Conservation (phyloP, 495 filamentous ascomycete species). For the Lasiosphaeria ovina region DNA sequence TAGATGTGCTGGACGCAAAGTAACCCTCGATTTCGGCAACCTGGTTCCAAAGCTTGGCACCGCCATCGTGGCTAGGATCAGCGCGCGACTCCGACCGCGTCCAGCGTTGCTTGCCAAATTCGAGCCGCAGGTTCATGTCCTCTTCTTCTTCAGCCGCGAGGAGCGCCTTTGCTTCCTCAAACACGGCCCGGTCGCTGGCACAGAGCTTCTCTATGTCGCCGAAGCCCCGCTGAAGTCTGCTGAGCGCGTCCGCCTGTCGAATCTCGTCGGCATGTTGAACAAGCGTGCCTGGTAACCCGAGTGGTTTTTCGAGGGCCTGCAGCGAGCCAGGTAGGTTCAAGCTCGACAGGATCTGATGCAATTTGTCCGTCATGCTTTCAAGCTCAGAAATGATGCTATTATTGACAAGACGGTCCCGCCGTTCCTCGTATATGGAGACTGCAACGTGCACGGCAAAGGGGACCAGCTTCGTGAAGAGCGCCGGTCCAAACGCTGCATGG, state of each 20-base stretch:
- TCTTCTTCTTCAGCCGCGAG: conserved; percentile 78
- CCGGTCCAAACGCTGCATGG: conserved; percentile 73
- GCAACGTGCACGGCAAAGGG: conserved; percentile 95
- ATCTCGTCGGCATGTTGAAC: conserved; percentile 92
- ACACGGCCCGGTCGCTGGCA: conserved; percentile 67
- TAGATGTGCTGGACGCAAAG: conserved; percentile 78
- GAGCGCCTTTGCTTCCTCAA: conserved; percentile 76
- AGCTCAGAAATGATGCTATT: conserved; percentile 80
- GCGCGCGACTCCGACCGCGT: conserved; percentile 59
- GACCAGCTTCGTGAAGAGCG: conserved; percentile 86
- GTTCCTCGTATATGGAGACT: conserved; percentile 91
- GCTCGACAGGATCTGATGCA: conserved; percentile 78
- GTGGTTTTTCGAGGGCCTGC: conserved; percentile 91
- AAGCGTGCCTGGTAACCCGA: conserved; percentile 82
- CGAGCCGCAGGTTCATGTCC: conserved; percentile 69
- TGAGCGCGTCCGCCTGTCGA: conserved; percentile 83
- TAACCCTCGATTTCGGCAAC: conserved; percentile 81
- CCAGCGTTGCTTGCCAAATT: conserved; percentile 90
- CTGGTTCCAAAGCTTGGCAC: conserved; percentile 71
- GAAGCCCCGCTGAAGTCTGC: conserved; percentile 70
- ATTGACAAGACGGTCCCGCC: conserved; percentile 84
- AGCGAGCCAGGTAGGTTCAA: conserved; percentile 90
- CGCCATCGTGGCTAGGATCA: conserved; percentile 55
- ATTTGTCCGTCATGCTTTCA: conserved; percentile 72
- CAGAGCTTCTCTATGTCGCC: conserved; percentile 86